Conservation (phyloP, 2,329 filamentous ascomycete genomes). For the Paraphaeosphaeria sporulosa region DNA sequence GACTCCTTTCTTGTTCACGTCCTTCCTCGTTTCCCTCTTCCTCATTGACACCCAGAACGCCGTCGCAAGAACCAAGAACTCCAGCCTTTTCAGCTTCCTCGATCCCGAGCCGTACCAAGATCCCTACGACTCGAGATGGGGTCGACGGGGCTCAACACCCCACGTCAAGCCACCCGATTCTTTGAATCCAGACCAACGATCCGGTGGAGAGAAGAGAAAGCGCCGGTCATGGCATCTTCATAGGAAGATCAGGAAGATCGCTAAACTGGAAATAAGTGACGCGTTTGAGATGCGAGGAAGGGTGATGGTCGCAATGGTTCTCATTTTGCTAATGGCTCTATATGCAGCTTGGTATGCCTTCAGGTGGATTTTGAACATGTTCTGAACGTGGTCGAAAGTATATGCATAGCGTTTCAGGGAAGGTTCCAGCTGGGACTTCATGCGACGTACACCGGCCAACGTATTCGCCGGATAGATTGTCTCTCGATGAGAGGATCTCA, state of each 20-base stretch:
- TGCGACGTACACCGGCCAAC: too few relatives aligned
- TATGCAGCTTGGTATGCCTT: slow-evolving; percentile 27
- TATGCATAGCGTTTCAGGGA: background rate
- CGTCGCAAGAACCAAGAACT: slow-evolving; percentile 19
- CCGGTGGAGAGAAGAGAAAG: slow-evolving; percentile 26
- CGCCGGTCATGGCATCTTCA: slow-evolving; percentile 46
- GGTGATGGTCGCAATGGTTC: slow-evolving; percentile 61
- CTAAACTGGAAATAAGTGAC: slow-evolving; percentile 68
- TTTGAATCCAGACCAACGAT: slow-evolving; percentile 21
- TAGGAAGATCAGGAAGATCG: slow-evolving; percentile 62
- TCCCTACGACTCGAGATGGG: slow-evolving; percentile 38
- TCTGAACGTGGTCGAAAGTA: background rate
- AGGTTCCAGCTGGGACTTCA: too few relatives aligned
- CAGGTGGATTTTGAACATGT: slow-evolving; percentile 27
- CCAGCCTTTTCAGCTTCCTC: slow-evolving; percentile 39
- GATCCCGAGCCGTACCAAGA: slow-evolving; percentile 56
- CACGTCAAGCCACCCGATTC: slow-evolving; percentile 34
- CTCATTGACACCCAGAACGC: slow-evolving; percentile 11
- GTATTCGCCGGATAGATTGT: too few relatives aligned
- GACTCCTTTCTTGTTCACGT: slow-evolving; percentile 29
- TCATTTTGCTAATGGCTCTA: slow-evolving; percentile 32
- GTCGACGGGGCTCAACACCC: slow-evolving; percentile 16
- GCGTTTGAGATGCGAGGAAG: slow-evolving; percentile 67
- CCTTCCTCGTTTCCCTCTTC: slow-evolving; percentile 21
- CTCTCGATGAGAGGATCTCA: too few relatives aligned